Percentiles rank a stretch among this genome's conserved stretches.
Evolutionary conservation across 768 basidiomycete species (phyloP).

Genomic region (Suillus lakei): DNA sequence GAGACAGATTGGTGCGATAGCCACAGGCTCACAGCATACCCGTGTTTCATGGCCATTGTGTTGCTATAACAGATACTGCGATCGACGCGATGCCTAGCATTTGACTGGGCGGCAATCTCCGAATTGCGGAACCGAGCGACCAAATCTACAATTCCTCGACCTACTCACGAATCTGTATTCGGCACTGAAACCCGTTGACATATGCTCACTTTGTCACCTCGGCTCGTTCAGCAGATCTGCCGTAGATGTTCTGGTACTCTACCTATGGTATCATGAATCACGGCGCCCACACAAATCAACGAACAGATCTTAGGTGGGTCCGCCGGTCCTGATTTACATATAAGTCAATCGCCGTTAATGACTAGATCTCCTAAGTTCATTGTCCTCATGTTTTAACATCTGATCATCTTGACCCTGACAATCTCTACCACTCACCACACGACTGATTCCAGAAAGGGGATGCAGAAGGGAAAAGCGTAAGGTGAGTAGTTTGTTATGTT

Average conservation of each 20-base stretch:
- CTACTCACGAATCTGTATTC: neutral
- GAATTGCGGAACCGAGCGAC: neutral
- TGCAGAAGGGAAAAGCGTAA: neutral
- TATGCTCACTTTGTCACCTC: neutral
- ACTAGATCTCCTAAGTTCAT: neutral
- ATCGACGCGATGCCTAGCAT: neutral
- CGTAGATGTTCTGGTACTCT: neutral
- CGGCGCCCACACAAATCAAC: neutral
- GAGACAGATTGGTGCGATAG: neutral
- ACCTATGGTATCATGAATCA: neutral
- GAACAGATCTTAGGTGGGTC: neutral
- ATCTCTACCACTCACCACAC: neutral
- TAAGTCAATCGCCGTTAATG: neutral
- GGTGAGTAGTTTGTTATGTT: neutral
- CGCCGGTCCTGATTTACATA: neutral
- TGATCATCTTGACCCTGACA: neutral
- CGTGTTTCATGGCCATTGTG: neutral
- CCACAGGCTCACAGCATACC: neutral
- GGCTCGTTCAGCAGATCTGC: neutral
- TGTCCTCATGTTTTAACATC: neutral
- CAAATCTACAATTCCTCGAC: neutral
- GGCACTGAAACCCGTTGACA: neutral
- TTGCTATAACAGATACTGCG: neutral
- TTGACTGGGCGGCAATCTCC: neutral
- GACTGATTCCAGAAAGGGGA: neutral